Evolutionary conservation across 176 grass and related monocot species (phyloP).

Genomic region (Lolium rigidum): DNA sequence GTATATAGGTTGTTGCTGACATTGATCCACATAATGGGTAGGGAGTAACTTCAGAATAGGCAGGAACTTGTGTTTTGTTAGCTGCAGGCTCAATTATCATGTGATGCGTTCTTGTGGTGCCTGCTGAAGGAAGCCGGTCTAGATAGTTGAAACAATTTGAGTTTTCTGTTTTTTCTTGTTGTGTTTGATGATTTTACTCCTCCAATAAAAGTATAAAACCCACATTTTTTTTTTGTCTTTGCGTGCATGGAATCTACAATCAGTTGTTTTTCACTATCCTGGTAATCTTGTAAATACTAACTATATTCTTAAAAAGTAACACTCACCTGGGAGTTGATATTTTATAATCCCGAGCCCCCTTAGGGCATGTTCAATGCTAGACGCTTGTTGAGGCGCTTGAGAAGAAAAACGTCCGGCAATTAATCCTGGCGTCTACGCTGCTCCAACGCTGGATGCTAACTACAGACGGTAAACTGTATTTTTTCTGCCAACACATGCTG

Average conservation of each 20-base stretch:
- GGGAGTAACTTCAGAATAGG: not conserved
- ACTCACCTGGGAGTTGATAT: not conserved
- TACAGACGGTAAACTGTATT: too few relatives aligned
- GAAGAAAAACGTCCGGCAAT: too few relatives aligned
- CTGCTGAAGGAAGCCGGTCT: not conserved
- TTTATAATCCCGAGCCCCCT: not conserved
- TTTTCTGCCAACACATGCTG: too few relatives aligned
- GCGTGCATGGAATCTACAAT: not conserved
- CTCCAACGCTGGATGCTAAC: too few relatives aligned
- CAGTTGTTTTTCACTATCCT: not conserved
- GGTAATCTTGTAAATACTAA: not conserved
- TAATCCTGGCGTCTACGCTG: too few relatives aligned
- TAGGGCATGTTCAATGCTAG: too few relatives aligned
- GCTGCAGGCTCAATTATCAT: not conserved
- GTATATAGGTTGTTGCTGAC: not conserved
- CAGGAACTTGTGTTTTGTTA: not conserved
- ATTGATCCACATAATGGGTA: not conserved
- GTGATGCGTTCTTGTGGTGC: conserved; percentile 20
- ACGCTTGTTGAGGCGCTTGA: too few relatives aligned
- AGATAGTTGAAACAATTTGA: not conserved
- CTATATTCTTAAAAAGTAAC: not conserved
- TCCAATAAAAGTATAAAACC: not conserved
- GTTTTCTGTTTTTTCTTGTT: conserved; percentile 17
- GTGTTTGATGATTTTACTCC: conserved; percentile 3
- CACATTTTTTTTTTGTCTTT: not conserved